Evolutionary conservation across 495 filamentous ascomycete species (phyloP), one percentile per base, ranked within the genome.

Genomic region (Umbilicaria muhlenbergii): DNA sequence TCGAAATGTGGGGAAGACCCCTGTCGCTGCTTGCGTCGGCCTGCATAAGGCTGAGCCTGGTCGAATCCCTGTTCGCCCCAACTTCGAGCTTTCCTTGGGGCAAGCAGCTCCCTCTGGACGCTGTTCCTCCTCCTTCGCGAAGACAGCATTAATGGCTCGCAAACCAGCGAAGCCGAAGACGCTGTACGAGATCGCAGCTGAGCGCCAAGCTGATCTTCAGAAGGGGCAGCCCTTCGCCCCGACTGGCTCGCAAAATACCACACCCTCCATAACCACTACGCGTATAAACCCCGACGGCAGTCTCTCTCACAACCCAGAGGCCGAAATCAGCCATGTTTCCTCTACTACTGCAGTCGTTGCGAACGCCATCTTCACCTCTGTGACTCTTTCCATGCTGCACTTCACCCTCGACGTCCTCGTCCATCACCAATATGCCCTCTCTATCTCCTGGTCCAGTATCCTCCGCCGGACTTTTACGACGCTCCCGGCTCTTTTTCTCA

Each of bases 381-480:
- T 28, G 24, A 81, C 80, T 35, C 64, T 95, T 51, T 70, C 75
- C 14, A 85, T 85, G 65, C 67, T 94, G 19, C 83, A 94, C 59
- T 77, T 92, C 51, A 87, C 85, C 2, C 70, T 98, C 19, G 85
- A 91, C 50, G 83, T 89, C 40, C 67, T 95, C n/a, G 83, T 92
- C 6, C 82, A 88, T 39, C 77, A 88, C 58, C 92, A 96, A 66
- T 96, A 94, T 55, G 74, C 79, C 10, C 69, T 81, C 53, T 70
- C 74, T 1, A 74, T 88, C 11, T 59, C 69, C 11, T 75, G 81
- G 63, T 50, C 55, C 2, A 62, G 60, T 14, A 73, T 91, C 3
- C 47, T 73, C 36, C 59, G 57, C 42, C 62, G 67, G 6, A 24
- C 63, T 80, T 51, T 62, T 76, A 49, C 82, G 72, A 58, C 53